Conservation (phyloP, 192 early-diverging fungal genomes). For the Endogone sp. region DNA sequence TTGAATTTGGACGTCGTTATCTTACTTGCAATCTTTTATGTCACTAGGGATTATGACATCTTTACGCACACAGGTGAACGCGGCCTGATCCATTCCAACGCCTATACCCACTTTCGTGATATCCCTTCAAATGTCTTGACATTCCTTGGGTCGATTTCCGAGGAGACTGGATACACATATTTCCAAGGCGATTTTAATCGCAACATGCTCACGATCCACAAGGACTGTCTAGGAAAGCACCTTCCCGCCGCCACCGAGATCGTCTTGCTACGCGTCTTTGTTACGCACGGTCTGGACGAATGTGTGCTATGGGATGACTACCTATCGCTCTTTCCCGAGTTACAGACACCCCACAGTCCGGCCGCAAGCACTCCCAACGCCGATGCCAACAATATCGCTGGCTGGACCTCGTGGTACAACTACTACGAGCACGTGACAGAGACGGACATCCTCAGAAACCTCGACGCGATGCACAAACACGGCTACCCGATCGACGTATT, state of each 20-base stretch:
- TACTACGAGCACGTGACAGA: slow-evolving; percentile 47
- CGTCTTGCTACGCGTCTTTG: slow-evolving; percentile 13
- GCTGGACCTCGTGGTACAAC: slow-evolving; percentile 50
- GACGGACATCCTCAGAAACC: slow-evolving; percentile 32
- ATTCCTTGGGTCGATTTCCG: slow-evolving; percentile 39
- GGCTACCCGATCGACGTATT: slow-evolving; percentile 44
- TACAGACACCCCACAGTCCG: slow-evolving; percentile 9
- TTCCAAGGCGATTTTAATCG: slow-evolving; percentile 37
- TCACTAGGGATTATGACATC: slow-evolving; percentile 32
- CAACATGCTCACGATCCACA: slow-evolving; percentile 30
- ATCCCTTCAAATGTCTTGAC: slow-evolving; percentile 17
- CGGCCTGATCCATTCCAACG: slow-evolving; percentile 42
- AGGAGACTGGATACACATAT: slow-evolving; percentile 42
- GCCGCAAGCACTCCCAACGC: slow-evolving; percentile 1
- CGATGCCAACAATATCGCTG: slow-evolving; percentile 31
- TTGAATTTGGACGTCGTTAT: neutral
- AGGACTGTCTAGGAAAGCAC: slow-evolving; percentile 39
- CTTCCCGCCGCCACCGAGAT: slow-evolving; percentile 7
- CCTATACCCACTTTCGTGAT: slow-evolving; percentile 41
- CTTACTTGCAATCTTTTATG: neutral
- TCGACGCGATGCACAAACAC: slow-evolving; percentile 14
- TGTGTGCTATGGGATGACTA: slow-evolving; percentile 28
- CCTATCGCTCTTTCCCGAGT: slow-evolving; percentile 17
- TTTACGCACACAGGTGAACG: slow-evolving; percentile 36
- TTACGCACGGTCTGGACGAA: slow-evolving; percentile 20